Percentiles rank a stretch among this genome's conserved stretches.
Conservation (phyloP, 768 basidiomycete genomes). For the Xerocomellus dryophilus region DNA sequence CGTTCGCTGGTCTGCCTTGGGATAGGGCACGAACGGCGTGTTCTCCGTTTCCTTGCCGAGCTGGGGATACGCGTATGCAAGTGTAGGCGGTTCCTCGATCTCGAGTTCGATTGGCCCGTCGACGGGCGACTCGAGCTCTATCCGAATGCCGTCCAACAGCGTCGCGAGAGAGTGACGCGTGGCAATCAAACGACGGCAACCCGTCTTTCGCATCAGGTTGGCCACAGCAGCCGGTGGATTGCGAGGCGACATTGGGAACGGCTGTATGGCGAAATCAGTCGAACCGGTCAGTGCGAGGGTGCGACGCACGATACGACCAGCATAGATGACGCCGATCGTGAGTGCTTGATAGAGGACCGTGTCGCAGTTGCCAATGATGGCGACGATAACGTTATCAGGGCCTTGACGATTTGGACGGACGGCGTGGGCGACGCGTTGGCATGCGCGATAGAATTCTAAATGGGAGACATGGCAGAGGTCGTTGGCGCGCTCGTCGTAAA, state of each 20-base stretch:
- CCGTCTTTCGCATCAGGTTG: constrained; percentile 36
- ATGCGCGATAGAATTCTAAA: constrained; percentile 45
- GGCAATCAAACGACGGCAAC: constrained; percentile 38
- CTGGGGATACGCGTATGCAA: constrained; percentile 11
- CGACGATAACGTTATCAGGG: constrained; percentile 35
- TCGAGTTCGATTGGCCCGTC: neutral
- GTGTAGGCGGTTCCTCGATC: constrained; percentile 14
- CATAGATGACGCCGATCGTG: constrained; percentile 30
- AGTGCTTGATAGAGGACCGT: constrained; percentile 43
- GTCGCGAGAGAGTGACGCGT: constrained; percentile 30
- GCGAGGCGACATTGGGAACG: constrained; percentile 36
- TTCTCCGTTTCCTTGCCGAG: neutral
- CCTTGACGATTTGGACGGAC: constrained; percentile 35
- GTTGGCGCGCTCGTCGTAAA: constrained; percentile 19
- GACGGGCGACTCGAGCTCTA: constrained; percentile 9
- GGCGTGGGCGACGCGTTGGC: constrained; percentile 41
- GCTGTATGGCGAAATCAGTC: constrained; percentile 9
- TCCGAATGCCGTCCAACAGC: constrained; percentile 31
- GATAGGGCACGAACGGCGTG: constrained; percentile 10
- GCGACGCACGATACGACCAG: neutral
- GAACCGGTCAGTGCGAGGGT: too few species aligned
- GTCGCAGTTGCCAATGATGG: constrained; percentile 38
- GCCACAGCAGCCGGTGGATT: constrained; percentile 37
- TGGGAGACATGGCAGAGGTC: constrained; percentile 33
- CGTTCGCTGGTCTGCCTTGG: constrained; percentile 3